These are phyloP conservation scores for Vicia villosa DNA, from an alignment of 306 rosid genomes.

Conservation along the genomic window DNA sequence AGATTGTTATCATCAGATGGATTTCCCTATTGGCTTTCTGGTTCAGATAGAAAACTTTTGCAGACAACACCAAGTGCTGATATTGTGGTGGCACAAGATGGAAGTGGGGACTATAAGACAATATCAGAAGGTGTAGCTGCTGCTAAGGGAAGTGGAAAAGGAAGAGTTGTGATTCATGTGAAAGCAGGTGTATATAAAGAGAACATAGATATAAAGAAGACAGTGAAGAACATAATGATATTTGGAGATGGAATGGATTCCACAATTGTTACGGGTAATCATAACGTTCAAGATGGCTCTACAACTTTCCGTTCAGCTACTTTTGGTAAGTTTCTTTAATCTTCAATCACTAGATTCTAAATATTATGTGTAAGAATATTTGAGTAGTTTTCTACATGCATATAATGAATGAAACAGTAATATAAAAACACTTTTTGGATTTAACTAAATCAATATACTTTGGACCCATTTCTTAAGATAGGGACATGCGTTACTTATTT, in stretches of 20 bases:
- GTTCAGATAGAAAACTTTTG: too few species aligned
- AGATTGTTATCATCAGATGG: constrained; percentile 41
- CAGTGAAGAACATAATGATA: too few species aligned
- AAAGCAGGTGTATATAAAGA: too few species aligned
- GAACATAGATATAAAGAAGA: too few species aligned
- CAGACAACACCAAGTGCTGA: too few species aligned
- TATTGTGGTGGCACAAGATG: too few species aligned
- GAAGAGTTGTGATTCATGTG: constrained; percentile 47
- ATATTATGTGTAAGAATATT: too few species aligned
- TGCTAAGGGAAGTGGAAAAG: constrained; percentile 32
- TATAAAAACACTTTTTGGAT: background rate
- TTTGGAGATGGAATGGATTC: too few species aligned
- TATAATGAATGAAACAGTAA: background rate
- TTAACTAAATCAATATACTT: background rate
- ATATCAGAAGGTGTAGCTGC: constrained; percentile 53
- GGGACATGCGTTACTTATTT: constrained; percentile 29
- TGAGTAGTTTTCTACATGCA: background rate
- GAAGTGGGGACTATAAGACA: too few species aligned
- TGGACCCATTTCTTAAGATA: background rate
- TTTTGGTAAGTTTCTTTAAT: too few species aligned
- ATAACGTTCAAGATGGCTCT: constrained; percentile 39
- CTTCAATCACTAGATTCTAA: too few species aligned
- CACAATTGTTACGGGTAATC: constrained; percentile 26
- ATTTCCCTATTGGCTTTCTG: too few species aligned
- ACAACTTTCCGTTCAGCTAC: constrained; percentile 74